Base-by-base conservation (phyloP, 164 flowering plant genomes). In the Cinnamomum chago region DNA sequence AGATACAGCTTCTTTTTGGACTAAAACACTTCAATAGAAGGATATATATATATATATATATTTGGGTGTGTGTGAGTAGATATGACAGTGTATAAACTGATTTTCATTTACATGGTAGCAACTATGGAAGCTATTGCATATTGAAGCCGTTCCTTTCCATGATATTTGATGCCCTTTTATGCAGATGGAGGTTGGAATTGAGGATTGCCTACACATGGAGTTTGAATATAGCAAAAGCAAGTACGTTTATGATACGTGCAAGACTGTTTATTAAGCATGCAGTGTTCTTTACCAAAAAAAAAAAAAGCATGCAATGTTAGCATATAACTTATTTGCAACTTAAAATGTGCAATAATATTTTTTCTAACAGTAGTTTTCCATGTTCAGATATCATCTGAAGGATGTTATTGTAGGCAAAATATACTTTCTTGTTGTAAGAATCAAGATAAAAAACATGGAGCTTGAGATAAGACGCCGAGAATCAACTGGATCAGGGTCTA, bases 171-270 rank as follows among this genome's bases (percentile, higher is more conserved):
- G 67, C 23, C 50, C 33, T 65, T 30, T 77, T 67, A 25, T 83
- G 78, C 87, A 94, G 98, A 94, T 94, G 97, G 98, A 94, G 85
- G 98, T 94, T 79, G 98, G 98, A 72, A 94, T 94, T 78, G 98
- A 94, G 78, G 98, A 94, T 76, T 94, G 98, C 85, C 84, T 94
- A 33, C 98, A 94, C 78, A 94, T 94, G 68, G 98, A 94, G 85
- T 94, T 94, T 72, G 97, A 94, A 82, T 94, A 94, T 87, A 90
- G 85, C 73, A 94, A 92, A 86, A 92, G 93, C 98, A 94, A 94
- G 97, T 94, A 83, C 77, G 97, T 82, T 18, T 28, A 40, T 40
- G 47, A 25, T 22, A 58, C 50, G 24, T 27, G 13, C 40, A 70
- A 47, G 9, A 24, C 33, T 50, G 15, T 15, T 40, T 40, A 40